A percentile compares a stretch with the other conserved stretches of the same genome.
Evolutionary conservation across 1,139 yeast species (phyloP).

Genomic region (Nakaseomyces nivariensis): DNA sequence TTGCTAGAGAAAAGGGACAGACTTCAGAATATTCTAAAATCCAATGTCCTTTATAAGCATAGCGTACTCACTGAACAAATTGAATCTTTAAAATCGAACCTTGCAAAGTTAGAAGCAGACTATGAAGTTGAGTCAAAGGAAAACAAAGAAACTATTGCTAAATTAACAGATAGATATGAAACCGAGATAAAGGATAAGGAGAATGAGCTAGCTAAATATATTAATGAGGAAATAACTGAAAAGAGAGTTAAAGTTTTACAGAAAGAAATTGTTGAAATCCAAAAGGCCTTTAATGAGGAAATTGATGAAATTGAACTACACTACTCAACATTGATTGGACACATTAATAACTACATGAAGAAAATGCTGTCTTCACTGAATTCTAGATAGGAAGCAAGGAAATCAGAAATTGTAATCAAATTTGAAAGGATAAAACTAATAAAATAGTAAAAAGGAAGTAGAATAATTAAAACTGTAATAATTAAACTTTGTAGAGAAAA

Average conservation of each 20-base stretch:
- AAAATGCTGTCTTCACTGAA: constrained; percentile 15
- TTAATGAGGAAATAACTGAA: constrained; percentile 18
- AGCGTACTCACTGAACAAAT: constrained; percentile 21
- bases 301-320: constrained; percentile 22
- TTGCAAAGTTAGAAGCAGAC: constrained; percentile 9
- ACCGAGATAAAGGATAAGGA: constrained; percentile 21
- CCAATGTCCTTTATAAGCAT: constrained; percentile 18
- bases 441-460: too few relatives aligned
- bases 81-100: constrained; percentile 14
- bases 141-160: constrained; percentile 15
- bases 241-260: constrained; percentile 20
- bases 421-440: too few relatives aligned
- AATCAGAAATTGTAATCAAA: not conserved
- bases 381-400: not conserved
- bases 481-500: not conserved
- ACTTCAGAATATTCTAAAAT: constrained; percentile 15
- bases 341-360: constrained; percentile 25
- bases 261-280: constrained; percentile 13
- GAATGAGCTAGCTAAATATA: constrained; percentile 19
- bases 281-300: constrained; percentile 17
- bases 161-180: constrained; percentile 16
- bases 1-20: constrained; percentile 17
- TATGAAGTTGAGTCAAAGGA: constrained; percentile 10
- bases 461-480: not conserved
- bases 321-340: constrained; percentile 20